These are phyloP conservation scores for Alternaria novae-zelandiae DNA, from an alignment of 2,329 filamentous ascomycete genomes.

Conservation along the genomic window DNA sequence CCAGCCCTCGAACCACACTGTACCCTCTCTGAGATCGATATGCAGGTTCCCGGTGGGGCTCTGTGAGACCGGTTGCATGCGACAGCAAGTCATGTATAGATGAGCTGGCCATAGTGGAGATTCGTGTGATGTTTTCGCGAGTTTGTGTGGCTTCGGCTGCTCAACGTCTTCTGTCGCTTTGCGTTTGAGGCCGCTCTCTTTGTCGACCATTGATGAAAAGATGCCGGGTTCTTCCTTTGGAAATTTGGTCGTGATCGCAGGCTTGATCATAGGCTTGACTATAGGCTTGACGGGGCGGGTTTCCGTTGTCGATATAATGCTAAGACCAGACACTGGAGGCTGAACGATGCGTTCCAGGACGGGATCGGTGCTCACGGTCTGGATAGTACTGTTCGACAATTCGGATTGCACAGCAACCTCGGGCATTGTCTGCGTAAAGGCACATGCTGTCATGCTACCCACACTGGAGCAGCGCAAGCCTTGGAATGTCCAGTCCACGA, in stretches of 20 bases:
- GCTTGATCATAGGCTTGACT: no score
- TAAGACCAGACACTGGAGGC: neutral
- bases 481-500: neutral
- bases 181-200: neutral
- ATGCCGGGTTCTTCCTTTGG: no score
- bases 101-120: neutral
- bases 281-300: neutral
- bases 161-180: neutral
- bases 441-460: neutral
- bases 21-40: neutral
- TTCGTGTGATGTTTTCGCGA: neutral
- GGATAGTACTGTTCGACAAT: neutral
- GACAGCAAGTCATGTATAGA: no score
- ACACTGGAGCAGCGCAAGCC: accelerated
- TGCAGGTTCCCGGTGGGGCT: no score
- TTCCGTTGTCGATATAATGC: neutral
- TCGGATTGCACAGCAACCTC: neutral
- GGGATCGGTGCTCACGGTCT: neutral
- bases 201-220: no score
- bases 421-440: neutral
- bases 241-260: no score
- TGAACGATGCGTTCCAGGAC: neutral
- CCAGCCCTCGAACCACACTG: neutral
- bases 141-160: neutral
- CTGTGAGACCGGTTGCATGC: no score